These are phyloP conservation scores for Blepharisma stoltei DNA, from an alignment of 73 alveolate species.

Conservation along the genomic window DNA sequence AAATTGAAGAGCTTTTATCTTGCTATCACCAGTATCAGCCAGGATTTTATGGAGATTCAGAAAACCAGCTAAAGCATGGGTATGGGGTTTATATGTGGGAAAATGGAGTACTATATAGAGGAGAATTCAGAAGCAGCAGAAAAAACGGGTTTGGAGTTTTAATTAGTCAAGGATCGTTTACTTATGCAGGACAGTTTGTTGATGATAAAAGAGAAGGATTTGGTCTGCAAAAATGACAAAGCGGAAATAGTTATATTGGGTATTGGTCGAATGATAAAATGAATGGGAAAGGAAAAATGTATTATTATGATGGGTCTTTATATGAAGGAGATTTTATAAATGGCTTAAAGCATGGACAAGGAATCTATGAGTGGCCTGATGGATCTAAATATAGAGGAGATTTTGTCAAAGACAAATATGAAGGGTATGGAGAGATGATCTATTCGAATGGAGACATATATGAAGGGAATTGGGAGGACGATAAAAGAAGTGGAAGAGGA, in stretches of 20 bases:
- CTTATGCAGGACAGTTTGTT: constrained; percentile 16
- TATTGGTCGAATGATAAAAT: constrained; percentile 22
- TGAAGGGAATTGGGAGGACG: constrained; percentile 66
- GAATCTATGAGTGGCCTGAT: constrained; percentile 28
- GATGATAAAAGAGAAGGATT: constrained; percentile 28
- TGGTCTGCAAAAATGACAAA: constrained; percentile 12
- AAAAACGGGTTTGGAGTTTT: constrained; percentile 24
- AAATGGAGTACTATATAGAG: constrained; percentile 23
- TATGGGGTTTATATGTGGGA: constrained; percentile 5
- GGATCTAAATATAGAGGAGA: constrained; percentile 38
- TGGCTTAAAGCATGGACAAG: constrained; percentile 27
- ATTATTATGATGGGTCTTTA: constrained; percentile 33
- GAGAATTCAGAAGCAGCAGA: constrained; percentile 19
- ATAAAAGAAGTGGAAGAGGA: constrained; percentile 68
- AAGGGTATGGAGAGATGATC: constrained; percentile 58
- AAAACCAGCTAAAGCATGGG: constrained; percentile 12
- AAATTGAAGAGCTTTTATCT: neutral
- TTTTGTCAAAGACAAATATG: constrained; percentile 5
- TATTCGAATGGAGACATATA: constrained; percentile 58
- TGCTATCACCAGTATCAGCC: neutral
- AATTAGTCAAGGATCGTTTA: neutral
- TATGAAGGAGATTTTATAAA: constrained; percentile 36
- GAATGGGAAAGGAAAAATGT: constrained; percentile 39
- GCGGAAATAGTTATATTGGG: constrained; percentile 23
- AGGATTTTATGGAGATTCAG: constrained; percentile 22